phyloP scores from a whole-genome alignment of 306 rosid genomes.

The Lablab purpureus region DNA sequence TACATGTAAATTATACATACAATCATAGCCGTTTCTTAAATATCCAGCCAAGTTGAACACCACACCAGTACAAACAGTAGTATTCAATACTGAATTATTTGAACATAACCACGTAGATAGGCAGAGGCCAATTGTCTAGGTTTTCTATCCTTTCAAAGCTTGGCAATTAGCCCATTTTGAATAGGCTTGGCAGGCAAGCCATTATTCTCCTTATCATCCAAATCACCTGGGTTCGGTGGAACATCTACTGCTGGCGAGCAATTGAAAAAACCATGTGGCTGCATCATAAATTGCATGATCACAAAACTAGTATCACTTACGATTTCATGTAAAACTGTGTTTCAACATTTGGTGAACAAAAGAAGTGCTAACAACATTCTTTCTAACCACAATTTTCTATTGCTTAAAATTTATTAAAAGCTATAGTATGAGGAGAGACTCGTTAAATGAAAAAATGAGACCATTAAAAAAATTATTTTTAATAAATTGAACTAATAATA shows the following conservation, averaged over 20 bases:
- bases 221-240: constrained; percentile 67
- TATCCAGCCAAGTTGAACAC: constrained; percentile 12
- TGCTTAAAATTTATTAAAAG: neutral
- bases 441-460: neutral
- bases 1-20: neutral
- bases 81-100: neutral
- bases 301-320: neutral
- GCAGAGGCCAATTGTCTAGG: neutral
- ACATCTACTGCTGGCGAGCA: constrained; percentile 81
- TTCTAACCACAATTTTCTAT: neutral
- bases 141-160: constrained; percentile 54
- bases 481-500: neutral
- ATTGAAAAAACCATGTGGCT: constrained; percentile 90
- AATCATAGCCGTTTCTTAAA: neutral
- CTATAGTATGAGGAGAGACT: neutral
- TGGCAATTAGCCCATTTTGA: constrained; percentile 66
- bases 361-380: neutral
- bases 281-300: constrained; percentile 43
- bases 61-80: neutral
- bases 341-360: neutral
- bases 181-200: constrained; percentile 62
- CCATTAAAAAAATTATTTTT: neutral
- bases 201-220: constrained; percentile 69
- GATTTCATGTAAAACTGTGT: neutral
- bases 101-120: constrained; percentile 10